Evolutionary conservation across 495 filamentous ascomycete species (phyloP).

Genomic region (Darksidea phi): DNA sequence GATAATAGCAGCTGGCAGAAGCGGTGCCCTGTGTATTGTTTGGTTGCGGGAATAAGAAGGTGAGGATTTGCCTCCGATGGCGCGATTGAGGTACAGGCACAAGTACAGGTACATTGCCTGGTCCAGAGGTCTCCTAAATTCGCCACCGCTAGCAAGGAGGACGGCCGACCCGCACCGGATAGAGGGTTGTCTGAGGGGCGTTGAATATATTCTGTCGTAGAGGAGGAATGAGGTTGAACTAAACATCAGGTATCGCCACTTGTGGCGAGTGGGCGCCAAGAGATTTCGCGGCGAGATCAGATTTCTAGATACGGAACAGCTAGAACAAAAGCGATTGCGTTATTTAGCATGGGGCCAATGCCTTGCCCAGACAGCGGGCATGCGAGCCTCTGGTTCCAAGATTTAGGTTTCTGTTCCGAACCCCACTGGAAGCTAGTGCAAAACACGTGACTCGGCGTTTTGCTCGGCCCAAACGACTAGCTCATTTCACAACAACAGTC

Average conservation of each 20-base stretch:
- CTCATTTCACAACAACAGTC: not conserved
- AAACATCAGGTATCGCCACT: too few relatives aligned
- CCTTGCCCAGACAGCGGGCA: not conserved
- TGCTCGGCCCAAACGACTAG: not conserved
- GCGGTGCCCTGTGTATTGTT: constrained; percentile 3
- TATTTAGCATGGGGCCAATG: not conserved
- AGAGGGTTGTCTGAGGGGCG: too few relatives aligned
- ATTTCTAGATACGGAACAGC: too few relatives aligned
- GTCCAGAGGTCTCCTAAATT: not conserved
- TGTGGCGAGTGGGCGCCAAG: too few relatives aligned
- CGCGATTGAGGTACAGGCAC: constrained; percentile 9
- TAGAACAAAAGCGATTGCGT: too few relatives aligned
- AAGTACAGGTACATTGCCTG: constrained; percentile 2
- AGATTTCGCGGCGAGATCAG: too few relatives aligned
- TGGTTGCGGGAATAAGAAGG: constrained; percentile 2
- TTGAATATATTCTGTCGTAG: too few relatives aligned
- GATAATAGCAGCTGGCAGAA: constrained; percentile 3
- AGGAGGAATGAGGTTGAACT: too few relatives aligned
- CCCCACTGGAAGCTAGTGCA: too few relatives aligned
- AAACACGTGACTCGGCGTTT: not conserved
- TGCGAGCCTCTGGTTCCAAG: not conserved
- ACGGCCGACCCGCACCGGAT: too few relatives aligned
- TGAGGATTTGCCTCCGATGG: constrained; percentile 4
- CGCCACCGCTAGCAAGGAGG: too few relatives aligned
- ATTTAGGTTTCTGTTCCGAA: too few relatives aligned